These are phyloP conservation scores for Spergularia bocconei DNA, from an alignment of 148 eudicot species.

Conservation along the genomic window DNA sequence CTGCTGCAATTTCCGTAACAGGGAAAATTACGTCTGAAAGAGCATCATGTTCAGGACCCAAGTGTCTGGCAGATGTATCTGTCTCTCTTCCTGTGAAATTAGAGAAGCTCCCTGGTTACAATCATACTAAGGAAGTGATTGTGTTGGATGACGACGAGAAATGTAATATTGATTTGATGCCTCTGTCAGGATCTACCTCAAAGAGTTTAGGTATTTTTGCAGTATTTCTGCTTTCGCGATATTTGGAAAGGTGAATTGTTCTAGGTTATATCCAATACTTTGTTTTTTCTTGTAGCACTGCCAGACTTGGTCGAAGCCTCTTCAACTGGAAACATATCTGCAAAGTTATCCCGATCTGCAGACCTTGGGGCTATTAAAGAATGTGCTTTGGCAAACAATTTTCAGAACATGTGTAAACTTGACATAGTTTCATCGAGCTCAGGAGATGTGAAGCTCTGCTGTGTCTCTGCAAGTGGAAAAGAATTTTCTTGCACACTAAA, in stretches of 20 bases:
- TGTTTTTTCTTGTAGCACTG: slow-evolving; percentile 21
- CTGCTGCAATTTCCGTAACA: slow-evolving; percentile 21
- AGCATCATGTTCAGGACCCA: slow-evolving; percentile 29
- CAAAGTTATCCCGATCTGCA: slow-evolving; percentile 19
- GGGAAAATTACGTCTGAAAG: slow-evolving; percentile 22
- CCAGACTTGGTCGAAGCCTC: slow-evolving; percentile 34
- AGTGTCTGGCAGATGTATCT: slow-evolving; percentile 20
- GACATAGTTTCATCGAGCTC: slow-evolving; percentile 51
- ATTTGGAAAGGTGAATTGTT: neutral
- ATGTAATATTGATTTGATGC: slow-evolving; percentile 3
- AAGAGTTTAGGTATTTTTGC: slow-evolving; percentile 34
- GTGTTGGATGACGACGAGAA: neutral
- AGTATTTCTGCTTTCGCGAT: neutral
- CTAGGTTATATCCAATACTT: neutral
- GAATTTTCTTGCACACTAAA: slow-evolving; percentile 23
- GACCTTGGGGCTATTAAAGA: slow-evolving; percentile 22
- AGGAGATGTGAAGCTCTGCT: slow-evolving; percentile 53
- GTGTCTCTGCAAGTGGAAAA: slow-evolving; percentile 20
- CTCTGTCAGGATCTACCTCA: slow-evolving; percentile 18
- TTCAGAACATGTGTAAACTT: slow-evolving; percentile 21
- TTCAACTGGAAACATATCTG: slow-evolving; percentile 24
- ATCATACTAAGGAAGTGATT: neutral
- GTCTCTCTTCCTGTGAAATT: slow-evolving; percentile 12
- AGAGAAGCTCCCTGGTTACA: slow-evolving; percentile 10
- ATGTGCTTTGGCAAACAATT: slow-evolving; percentile 18